Evolutionary conservation across 306 rosid species (phyloP), one percentile per base, ranked within the genome.

Genomic region (Citrullus colocynthis): DNA sequence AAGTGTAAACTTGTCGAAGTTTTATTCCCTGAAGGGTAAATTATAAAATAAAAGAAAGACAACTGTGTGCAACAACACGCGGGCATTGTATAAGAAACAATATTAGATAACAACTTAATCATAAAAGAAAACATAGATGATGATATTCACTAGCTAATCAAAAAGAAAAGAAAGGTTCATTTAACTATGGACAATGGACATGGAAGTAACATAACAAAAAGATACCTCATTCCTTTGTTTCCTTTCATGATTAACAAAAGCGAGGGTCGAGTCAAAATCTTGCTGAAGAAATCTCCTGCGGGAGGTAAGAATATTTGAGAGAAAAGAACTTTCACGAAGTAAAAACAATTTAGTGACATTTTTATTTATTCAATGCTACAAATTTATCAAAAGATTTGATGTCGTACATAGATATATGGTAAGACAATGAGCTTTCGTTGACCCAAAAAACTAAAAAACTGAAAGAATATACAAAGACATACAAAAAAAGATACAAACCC

Each of bases 261-360:
- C 99, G 42, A 96, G 93, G 77, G 89, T 96, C 60, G 97, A 82
- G 85, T 96, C 97, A 88, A 96, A 96, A 89, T 96, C 97, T 81
- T 92, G 98, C 85, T 91, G 99, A 79, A 91, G 96, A 84, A 89
- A 89, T 88, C 96, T 96, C 89, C 99, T 96, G 92, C 85, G 82
- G 36, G 81, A 84, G 59, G 69, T 32, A 77, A 75, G 79, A 65
- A 70, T 13, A 59, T n/a, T 9, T 20, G 32, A 14, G 24, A 57
- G 21, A 41, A 20, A 56, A n/a, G 20, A 37, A 20, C 55, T 54
- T 75, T 39, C 52, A 12, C 9, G 5, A 24, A 37, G 66, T 14
- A 54, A 74, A 52, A 24, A 20, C 30, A 65, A 63, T 16, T 62
- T 63, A 63, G 49, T 41, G 51, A 20, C 3, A 64, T 3, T 39